Conservation (phyloP, 208 protist genomes). For the Wallacemonas sp. region DNA sequence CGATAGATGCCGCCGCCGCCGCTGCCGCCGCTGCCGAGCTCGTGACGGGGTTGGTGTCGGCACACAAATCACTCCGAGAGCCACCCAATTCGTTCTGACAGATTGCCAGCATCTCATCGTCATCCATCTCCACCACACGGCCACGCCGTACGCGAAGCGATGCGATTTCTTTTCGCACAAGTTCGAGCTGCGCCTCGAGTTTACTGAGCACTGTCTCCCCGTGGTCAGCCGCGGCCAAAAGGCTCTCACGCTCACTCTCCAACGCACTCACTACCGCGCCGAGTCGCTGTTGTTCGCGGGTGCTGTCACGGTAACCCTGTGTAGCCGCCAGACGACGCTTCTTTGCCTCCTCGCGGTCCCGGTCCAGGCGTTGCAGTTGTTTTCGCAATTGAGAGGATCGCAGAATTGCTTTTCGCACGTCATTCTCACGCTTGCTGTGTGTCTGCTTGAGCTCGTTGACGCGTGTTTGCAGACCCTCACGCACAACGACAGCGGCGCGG, state of each 20-base stretch:
- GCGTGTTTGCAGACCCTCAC: neutral
- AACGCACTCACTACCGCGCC: neutral
- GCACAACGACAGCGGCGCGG: neutral
- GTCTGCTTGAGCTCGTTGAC: neutral
- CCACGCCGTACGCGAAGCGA: too few relatives aligned
- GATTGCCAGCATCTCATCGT: too few relatives aligned
- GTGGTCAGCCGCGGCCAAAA: neutral
- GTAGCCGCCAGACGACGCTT: neutral
- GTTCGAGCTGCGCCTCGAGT: neutral
- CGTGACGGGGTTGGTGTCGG: too few relatives aligned
- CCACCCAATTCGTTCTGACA: too few relatives aligned
- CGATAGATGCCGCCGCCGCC: too few relatives aligned
- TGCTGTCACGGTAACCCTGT: neutral
- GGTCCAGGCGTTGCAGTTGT: slow-evolving; percentile 14
- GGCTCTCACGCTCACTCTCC: neutral
- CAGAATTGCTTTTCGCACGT: neutral
- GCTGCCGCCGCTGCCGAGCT: too few relatives aligned
- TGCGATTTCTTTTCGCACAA: neutral
- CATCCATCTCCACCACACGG: too few relatives aligned
- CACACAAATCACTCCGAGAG: too few relatives aligned
- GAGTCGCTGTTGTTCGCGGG: neutral
- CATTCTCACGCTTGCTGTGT: neutral
- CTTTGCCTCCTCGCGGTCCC: slow-evolving; percentile 8
- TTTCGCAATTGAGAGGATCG: slow-evolving; percentile 2
- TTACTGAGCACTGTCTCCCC: neutral